Conservation (phyloP, 768 basidiomycete genomes). For the Hirschioporus abietinus region DNA sequence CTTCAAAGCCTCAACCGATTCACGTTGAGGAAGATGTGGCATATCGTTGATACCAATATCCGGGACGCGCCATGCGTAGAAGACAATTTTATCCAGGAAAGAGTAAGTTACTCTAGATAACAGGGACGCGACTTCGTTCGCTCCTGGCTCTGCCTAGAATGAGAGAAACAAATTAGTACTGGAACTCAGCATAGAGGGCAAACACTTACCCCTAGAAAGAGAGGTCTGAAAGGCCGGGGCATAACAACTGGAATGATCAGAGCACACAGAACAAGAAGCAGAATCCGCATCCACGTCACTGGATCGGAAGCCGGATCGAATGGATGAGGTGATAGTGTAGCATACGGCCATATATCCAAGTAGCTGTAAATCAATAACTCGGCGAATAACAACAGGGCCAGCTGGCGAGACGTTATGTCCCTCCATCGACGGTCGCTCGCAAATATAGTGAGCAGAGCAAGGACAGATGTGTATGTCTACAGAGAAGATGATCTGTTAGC, state of each 20-base stretch:
- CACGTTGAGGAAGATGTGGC: neutral
- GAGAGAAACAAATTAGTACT: neutral
- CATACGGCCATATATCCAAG: constrained; percentile 4
- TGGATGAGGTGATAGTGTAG: neutral
- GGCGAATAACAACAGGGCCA: neutral
- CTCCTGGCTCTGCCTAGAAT: neutral
- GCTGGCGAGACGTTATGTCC: neutral
- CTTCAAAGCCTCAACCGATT: neutral
- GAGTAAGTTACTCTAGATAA: constrained; percentile 1
- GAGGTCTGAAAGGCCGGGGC: constrained; percentile 1
- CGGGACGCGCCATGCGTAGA: constrained; percentile 3
- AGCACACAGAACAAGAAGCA: neutral
- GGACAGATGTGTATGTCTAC: neutral
- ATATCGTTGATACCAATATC: constrained; percentile 3
- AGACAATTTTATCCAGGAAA: constrained; percentile 1
- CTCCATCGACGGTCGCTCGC: neutral
- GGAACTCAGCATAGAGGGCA: neutral
- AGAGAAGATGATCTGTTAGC: neutral
- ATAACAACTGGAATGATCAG: neutral
- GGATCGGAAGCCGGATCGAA: neutral
- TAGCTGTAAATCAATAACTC: neutral
- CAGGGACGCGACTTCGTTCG: constrained; percentile 2
- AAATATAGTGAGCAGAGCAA: neutral
- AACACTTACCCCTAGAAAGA: neutral
- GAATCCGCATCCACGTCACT: neutral